A percentile compares a stretch with the other conserved stretches of the same genome.
Evolutionary conservation across 1,139 yeast genomes (phyloP).

Genomic region (Meyerozyma guilliermondii): DNA sequence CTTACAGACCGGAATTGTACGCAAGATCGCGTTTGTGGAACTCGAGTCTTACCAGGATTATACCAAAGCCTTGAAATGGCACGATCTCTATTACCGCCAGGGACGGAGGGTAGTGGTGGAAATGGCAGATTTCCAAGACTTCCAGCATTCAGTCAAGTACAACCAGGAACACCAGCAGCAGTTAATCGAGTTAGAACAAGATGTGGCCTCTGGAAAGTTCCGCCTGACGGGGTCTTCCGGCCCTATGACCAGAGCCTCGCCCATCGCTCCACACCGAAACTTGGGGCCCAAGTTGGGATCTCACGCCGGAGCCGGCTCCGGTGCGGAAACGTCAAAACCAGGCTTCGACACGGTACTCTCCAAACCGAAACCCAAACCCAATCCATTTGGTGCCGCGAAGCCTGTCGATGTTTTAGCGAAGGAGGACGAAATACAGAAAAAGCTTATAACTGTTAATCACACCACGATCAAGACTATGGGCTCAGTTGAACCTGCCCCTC

Average conservation of each 20-base stretch:
- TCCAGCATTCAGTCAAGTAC: constrained; percentile 39
- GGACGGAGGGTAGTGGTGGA: constrained; percentile 39
- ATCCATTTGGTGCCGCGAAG: constrained; percentile 51
- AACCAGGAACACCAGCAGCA: constrained; percentile 32
- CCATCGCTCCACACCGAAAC: not conserved
- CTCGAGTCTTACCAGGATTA: constrained; percentile 42
- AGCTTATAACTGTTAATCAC: constrained; percentile 47
- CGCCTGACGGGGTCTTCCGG: constrained; percentile 6
- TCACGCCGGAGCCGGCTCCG: constrained; percentile 1
- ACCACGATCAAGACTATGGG: constrained; percentile 55
- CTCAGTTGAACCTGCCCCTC: constrained; percentile 14
- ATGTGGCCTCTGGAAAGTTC: constrained; percentile 21
- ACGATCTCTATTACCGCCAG: constrained; percentile 36
- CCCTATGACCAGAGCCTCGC: not conserved
- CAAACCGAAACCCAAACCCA: constrained; percentile 25
- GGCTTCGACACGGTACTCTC: constrained; percentile 1
- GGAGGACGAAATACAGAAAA: constrained; percentile 42
- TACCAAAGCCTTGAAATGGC: constrained; percentile 42
- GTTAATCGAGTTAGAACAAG: constrained; percentile 27
- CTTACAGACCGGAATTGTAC: constrained; percentile 34
- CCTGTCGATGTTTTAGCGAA: constrained; percentile 46
- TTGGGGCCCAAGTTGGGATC: not conserved
- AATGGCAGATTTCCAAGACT: constrained; percentile 45
- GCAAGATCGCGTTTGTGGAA: constrained; percentile 62
- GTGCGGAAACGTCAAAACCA: constrained; percentile 1